A percentile compares a stretch with the other conserved stretches of the same genome.
phyloP scores from a whole-genome alignment of 192 early-diverging fungal genomes.

The Entomortierella beljakovae region DNA sequence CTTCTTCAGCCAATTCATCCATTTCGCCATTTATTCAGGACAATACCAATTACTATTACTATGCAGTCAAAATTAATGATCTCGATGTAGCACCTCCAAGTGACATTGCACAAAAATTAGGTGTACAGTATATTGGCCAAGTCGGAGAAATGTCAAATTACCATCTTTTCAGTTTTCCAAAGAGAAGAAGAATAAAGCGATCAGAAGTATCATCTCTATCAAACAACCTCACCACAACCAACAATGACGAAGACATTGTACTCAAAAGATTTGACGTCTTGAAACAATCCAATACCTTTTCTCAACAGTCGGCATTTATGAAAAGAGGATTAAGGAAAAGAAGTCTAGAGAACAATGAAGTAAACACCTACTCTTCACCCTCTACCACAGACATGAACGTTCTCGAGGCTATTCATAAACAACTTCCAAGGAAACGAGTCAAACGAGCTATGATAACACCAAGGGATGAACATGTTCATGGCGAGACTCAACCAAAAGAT shows the following conservation, averaged over 20 bases:
- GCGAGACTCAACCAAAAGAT: slow-evolving; percentile 22
- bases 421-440: slow-evolving; percentile 42
- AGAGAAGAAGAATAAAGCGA: slow-evolving; percentile 33
- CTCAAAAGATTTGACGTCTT: slow-evolving; percentile 38
- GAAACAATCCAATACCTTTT: slow-evolving; percentile 23
- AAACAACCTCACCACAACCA: neutral
- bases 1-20: slow-evolving; percentile 8
- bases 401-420: slow-evolving; percentile 51
- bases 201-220: slow-evolving; percentile 18
- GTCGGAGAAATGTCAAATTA: slow-evolving; percentile 77
- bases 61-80: slow-evolving; percentile 57
- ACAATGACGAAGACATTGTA: slow-evolving; percentile 52
- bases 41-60: slow-evolving; percentile 58
- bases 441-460: slow-evolving; percentile 35
- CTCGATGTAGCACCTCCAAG: slow-evolving; percentile 36
- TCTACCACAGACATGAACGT: slow-evolving; percentile 10
- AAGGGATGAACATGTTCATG: slow-evolving; percentile 15
- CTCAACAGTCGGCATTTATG: slow-evolving; percentile 10
- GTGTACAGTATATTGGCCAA: slow-evolving; percentile 63
- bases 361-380: neutral
- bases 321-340: slow-evolving; percentile 5
- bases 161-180: slow-evolving; percentile 70
- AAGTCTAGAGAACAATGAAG: neutral
- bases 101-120: slow-evolving; percentile 53
- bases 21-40: slow-evolving; percentile 38